A percentile compares a stretch with the other conserved stretches of the same genome.
These are phyloP conservation scores for Cyberlindnera lachancei DNA, from an alignment of 805 yeast species.

Conservation along the genomic window DNA sequence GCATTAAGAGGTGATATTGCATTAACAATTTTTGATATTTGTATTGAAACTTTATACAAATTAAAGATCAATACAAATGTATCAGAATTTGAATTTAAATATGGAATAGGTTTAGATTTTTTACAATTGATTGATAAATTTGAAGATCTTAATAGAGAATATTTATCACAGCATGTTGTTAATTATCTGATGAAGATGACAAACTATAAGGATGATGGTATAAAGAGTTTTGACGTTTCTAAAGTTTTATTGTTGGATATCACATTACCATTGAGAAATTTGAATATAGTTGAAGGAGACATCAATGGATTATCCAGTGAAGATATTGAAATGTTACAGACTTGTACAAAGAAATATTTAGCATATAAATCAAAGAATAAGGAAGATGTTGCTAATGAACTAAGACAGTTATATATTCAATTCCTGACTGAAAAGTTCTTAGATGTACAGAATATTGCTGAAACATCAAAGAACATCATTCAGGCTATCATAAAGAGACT, in stretches of 20 bases:
- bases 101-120: constrained; percentile 37
- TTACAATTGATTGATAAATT: constrained; percentile 62
- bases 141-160: constrained; percentile 57
- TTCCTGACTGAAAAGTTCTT: constrained; percentile 26
- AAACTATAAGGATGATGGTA: no score
- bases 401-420: constrained; percentile 23
- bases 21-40: constrained; percentile 58
- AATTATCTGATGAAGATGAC: constrained; percentile 39
- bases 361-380: constrained; percentile 45
- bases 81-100: constrained; percentile 23
- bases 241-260: constrained; percentile 43
- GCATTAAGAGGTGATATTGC: constrained; percentile 71
- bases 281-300: constrained; percentile 29
- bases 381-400: constrained; percentile 23
- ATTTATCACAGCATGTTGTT: constrained; percentile 60
- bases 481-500: constrained; percentile 20
- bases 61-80: constrained; percentile 15
- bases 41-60: constrained; percentile 40
- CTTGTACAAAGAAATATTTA: constrained; percentile 61
- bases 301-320: no score
- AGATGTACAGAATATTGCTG: constrained; percentile 16
- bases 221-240: no score
- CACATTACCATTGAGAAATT: constrained; percentile 58
- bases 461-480: constrained; percentile 16
- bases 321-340: constrained; percentile 57